phyloP scores from a whole-genome alignment of 2,329 filamentous ascomycete species.

The Ambrosiella xylebori region DNA sequence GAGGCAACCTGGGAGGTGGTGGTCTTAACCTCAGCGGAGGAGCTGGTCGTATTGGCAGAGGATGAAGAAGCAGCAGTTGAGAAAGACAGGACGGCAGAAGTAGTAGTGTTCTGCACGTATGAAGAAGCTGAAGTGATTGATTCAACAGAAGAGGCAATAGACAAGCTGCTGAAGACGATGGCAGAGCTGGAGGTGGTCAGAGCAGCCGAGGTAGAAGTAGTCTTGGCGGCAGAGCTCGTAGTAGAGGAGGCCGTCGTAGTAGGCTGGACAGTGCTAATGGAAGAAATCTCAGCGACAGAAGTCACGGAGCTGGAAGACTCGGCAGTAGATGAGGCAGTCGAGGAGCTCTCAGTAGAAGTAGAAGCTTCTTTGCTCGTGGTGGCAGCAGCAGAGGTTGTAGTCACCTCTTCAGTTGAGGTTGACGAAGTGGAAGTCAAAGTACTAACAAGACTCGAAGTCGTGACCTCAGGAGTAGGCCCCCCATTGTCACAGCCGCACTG shows the following conservation, averaged over 20 bases:
- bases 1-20: neutral
- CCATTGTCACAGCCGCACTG: slow-evolving; percentile 21
- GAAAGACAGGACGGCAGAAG: slow-evolving; percentile 8
- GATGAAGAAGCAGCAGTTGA: slow-evolving; percentile 8
- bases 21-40: slow-evolving; percentile 8
- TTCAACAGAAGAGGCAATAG: neutral
- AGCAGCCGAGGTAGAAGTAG: neutral
- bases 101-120: neutral
- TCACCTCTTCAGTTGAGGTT: slow-evolving; percentile 4
- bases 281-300: neutral
- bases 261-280: neutral
- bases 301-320: neutral
- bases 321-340: slow-evolving; percentile 1
- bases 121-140: neutral
- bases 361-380: neutral
- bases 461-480: slow-evolving; percentile 16
- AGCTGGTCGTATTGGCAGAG: slow-evolving; percentile 7
- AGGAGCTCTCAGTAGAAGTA: slow-evolving; percentile 1
- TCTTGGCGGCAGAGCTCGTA: slow-evolving; percentile 2
- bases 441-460: slow-evolving; percentile 12
- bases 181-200: neutral
- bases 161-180: too few relatives aligned
- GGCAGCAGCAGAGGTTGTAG: slow-evolving; percentile 1
- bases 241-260: slow-evolving; percentile 1
- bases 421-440: slow-evolving; percentile 11